Base-by-base conservation (phyloP, 768 basidiomycete genomes). In the Peribolospora kevripleyi region DNA sequence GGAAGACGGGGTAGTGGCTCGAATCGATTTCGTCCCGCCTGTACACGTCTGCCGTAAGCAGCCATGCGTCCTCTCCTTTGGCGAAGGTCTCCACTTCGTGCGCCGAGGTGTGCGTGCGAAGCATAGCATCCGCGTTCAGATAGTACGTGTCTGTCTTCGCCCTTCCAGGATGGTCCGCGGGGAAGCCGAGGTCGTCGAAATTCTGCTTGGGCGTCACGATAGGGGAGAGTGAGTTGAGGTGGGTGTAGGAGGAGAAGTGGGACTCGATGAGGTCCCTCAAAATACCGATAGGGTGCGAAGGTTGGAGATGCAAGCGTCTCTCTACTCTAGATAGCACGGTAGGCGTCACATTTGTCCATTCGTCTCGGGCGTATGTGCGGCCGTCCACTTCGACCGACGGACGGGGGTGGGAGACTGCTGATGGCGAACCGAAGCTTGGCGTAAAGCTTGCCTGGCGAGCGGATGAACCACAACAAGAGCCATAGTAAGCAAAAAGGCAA, bases 41-140 rank as follows among this genome's bases (percentile, higher is more conserved):
- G 68, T 97, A 98, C 53, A 98, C 93, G 70, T 98, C 93, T 40
- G 93, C 88, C 7, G 87, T 83, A 36, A 97, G 72, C 41, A 98
- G 72, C 84, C 90, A 98, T 53, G 75, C 75, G 25, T 81, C 78
- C 59, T 80, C 72, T 5, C 84, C 84, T 13, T 47, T 25, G 9
- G 60, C 52, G 67, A 93, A 97, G 6, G 79, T 79, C 57, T 93
- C 88, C 41, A 97, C 83, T 70, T 98, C 91, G 66, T 98, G 93
- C 4, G 93, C 86, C n/a, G 84, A 87, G 1, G 93, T 95, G 66
- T 98, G 93, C 0, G 93, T 97, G 46, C 93, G 81, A 43, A 98
- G 77, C 85, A 98, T 87, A 64, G 81, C 72, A 62, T 78, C 71
- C 62, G 74, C 75, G 71, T 97, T 97, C 65, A 93, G 73, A 69